Base-by-base conservation (phyloP, 1,139 yeast genomes). In the Scheffersomyces quercinus region DNA sequence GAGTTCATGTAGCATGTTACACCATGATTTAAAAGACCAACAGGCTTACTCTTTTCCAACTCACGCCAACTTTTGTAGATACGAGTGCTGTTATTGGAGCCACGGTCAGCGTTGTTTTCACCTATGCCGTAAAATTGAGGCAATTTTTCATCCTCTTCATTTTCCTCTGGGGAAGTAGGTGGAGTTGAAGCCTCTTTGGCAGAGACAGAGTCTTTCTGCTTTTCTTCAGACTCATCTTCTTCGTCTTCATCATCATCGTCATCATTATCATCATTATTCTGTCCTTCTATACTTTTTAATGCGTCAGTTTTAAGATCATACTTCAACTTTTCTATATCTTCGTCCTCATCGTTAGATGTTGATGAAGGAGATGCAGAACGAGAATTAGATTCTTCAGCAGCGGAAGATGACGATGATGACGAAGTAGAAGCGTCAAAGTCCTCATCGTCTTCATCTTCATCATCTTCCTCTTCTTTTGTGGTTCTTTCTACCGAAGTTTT, bases 1-100 rank as follows among this genome's bases (percentile, higher is more conserved):
- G 97, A 85, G 63, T 93, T 93, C 82, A 93, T 90, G 65, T 91
- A 93, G 62, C 99, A 93, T 3, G 98, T 93, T 36, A 93, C 98
- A 28, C 98, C 98, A 51, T 86, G 91, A 62, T 93, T 93, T 45
- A 88, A 66, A 42, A 93, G 72, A 0, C 99, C 99, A 24, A 83
- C 72, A 1, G 97, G 95, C 44, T 64, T 65, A 29, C 58, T 56
- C 28, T 76, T 71, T 37, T 67, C 56, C 34, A 51, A 65, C 59
- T 49, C 71, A 44, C 82, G 73, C 88, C 93, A 85, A 51, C 78
- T 81, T 59, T 85, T 85, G 45, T 69, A 60, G 29, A 81, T 82
- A 50, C 82, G 73, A 6, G 55, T 67, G 9, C 83, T 78, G 4
- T 66, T 59, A 57, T 80, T 85, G 45, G 88, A 67, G 38, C 91